phyloP scores from a whole-genome alignment of 1,139 yeast genomes.

The Hansenula lynferdii region DNA sequence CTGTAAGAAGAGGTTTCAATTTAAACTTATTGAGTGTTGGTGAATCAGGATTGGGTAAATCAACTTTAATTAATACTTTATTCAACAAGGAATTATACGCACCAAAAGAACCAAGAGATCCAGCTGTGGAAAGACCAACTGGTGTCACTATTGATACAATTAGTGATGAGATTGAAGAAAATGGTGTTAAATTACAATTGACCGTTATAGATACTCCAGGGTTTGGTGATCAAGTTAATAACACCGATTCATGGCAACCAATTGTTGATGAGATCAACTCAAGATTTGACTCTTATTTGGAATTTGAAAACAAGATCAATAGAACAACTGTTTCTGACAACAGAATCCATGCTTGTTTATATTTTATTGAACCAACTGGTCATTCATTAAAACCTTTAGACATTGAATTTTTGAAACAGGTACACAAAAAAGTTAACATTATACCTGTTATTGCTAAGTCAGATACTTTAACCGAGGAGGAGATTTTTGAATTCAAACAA shows the following conservation, averaged over 20 bases:
- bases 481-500: conserved; percentile 67
- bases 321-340: conserved; percentile 70
- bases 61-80: conserved; percentile 87
- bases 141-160: conserved; percentile 64
- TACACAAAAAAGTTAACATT: conserved; percentile 88
- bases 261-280: conserved; percentile 84
- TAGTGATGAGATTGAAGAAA: conserved; percentile 79
- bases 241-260: conserved; percentile 88
- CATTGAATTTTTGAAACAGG: conserved; percentile 80
- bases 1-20: conserved; percentile 89
- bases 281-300: conserved; percentile 85
- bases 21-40: conserved; percentile 89
- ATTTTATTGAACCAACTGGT: conserved; percentile 96
- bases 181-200: conserved; percentile 82
- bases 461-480: conserved; percentile 89
- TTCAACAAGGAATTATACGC: conserved; percentile 73
- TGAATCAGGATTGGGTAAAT: conserved; percentile 90
- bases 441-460: conserved; percentile 95
- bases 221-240: conserved; percentile 89
- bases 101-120: conserved; percentile 27
- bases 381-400: conserved; percentile 89
- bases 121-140: conserved; percentile 17
- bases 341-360: conserved; percentile 82
- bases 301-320: conserved; percentile 82
- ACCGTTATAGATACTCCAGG: conserved; percentile 92